Conservation (phyloP, 2,329 filamentous ascomycete genomes). For the Acrocalymma vagum region DNA sequence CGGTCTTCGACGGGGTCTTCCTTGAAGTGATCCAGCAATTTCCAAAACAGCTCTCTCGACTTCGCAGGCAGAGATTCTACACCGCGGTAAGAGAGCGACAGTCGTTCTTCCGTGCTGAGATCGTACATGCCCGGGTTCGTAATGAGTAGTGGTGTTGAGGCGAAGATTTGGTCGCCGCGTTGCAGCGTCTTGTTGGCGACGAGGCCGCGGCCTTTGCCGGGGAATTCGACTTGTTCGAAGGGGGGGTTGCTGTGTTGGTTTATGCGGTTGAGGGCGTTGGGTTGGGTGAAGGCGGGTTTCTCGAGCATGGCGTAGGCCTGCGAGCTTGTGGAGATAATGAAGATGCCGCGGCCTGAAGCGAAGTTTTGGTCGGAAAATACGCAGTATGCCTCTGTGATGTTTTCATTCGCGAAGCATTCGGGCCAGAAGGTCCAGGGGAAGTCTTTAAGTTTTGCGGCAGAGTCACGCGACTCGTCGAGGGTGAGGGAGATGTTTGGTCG, state of each 20-base stretch:
- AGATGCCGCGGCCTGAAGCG: constrained; percentile 41
- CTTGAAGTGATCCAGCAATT: constrained; percentile 38
- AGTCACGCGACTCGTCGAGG: constrained; percentile 29
- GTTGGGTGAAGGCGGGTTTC: constrained; percentile 37
- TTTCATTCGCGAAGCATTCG: constrained; percentile 38
- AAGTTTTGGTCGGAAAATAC: constrained; percentile 40
- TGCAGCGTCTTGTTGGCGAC: constrained; percentile 44
- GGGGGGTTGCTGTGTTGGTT: constrained; percentile 38
- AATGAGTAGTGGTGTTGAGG: constrained; percentile 41
- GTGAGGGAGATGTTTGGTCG: constrained; percentile 28
- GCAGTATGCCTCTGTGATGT: constrained; percentile 35
- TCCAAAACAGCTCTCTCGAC: constrained; percentile 35
- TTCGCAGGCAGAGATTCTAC: constrained; percentile 32
- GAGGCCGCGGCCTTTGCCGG: constrained; percentile 41
- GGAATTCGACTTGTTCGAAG: constrained; percentile 38
- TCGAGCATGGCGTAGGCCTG: constrained; percentile 37
- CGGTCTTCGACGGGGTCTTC: constrained; percentile 41
- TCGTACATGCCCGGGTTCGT: constrained; percentile 35
- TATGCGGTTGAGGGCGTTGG: constrained; percentile 20
- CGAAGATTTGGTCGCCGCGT: constrained; percentile 43
- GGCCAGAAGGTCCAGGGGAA: constrained; percentile 46
- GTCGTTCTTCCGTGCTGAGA: constrained; percentile 29
- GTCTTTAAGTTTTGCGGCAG: constrained; percentile 25
- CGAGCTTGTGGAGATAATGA: constrained; percentile 33
- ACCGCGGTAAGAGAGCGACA: constrained; percentile 35